Evolutionary conservation across 2,329 filamentous ascomycete species (phyloP), one percentile per base, ranked within the genome.

Genomic region (Aspergillus nomiae): DNA sequence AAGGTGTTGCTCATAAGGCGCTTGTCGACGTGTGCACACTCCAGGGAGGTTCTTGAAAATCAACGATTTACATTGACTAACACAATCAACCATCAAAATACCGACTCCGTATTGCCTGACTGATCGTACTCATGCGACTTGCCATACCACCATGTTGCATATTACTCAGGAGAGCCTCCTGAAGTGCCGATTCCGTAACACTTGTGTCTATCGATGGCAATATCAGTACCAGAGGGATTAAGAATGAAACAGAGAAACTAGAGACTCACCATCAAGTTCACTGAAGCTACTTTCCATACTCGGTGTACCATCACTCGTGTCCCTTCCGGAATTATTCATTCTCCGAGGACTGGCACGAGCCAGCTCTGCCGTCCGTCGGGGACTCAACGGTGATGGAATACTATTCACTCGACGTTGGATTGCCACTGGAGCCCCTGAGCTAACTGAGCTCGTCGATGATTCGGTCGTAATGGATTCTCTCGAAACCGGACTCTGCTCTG

Each of bases 251-350:
- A 58, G 19, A 10, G 12, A 32, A 12, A 24, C 21, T 28, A 34
- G 8, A 30, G 21, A 64, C 73, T 62, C 76, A 85, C 86, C 86
- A 71, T 89, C 87, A 41, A 90, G 77, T 73, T 89, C 87, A 67
- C 86, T 88, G 69, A 89, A 89, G 61, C 86, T 89, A 65, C 86
- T 89, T 0, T 87, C 87, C 84, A 88, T 88, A 65, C 85, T 87
- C 3, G 85, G 85, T 11, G 84, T 85, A 14, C 84, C 84, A 63
- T 86, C 84, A 61, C 83, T 86, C 14, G 81, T 78, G 30, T 82
- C 81, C 46, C 75, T 76, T 3, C 75, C 75, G 48, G 76, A 71
- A 58, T 71, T 65, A 26, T 66, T 66, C 12, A 74, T 74, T 46
- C 75, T 75, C n/a, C 79, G 77, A 0, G 85, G 83, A 62, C 82